Evolutionary conservation across 2,329 filamentous ascomycete genomes (phyloP), one percentile per base, ranked within the genome.

Genomic region (Claviceps lovelessii): DNA sequence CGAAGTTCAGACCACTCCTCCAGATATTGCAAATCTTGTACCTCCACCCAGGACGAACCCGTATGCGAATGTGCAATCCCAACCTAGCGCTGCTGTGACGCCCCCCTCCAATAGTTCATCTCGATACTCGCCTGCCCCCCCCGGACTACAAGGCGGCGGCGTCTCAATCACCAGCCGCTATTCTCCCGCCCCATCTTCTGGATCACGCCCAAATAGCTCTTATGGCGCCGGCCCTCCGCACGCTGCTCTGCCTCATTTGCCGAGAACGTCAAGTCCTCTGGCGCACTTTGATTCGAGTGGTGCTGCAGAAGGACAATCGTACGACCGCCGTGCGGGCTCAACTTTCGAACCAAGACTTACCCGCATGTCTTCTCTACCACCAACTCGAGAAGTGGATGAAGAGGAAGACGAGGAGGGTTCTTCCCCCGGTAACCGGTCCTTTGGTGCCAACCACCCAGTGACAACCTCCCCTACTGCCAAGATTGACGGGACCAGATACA

Each of bases 261-360:
- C 82, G 9, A 73, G 82, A 58, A 85, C 82, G 1, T 85, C 81
- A 1, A 85, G 82, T 59, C 82, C 82, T 0, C 66, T 85, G 56
- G 81, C 81, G 6, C 80, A 85, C 60, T 84, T 82, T 56, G 81
- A 84, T 63, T 72, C 74, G 11, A 73, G 72, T 8, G 70, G 72
- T 53, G 71, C 73, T 37, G 68, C 70, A 49, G 76, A 79, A n/a
- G 59, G 58, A 17, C 58, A 64, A n/a, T 63, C 71, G 42, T 60
- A 69, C n/a, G 73, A 77, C 55, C 72, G 77, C 47, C 75, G 76
- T 51, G 70, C 68, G 54, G 77, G 72, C 60, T 77, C 76, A 41
- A 76, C 76, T 1, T 76, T 79, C 58, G 80, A 84, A 59, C 71
- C 76, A 13, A 73, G 75, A 49, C 63, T 80, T 8, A 79, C 74